These are phyloP conservation scores for Coffea canephora DNA, from an alignment of 257 asterid species.

Conservation along the genomic window DNA sequence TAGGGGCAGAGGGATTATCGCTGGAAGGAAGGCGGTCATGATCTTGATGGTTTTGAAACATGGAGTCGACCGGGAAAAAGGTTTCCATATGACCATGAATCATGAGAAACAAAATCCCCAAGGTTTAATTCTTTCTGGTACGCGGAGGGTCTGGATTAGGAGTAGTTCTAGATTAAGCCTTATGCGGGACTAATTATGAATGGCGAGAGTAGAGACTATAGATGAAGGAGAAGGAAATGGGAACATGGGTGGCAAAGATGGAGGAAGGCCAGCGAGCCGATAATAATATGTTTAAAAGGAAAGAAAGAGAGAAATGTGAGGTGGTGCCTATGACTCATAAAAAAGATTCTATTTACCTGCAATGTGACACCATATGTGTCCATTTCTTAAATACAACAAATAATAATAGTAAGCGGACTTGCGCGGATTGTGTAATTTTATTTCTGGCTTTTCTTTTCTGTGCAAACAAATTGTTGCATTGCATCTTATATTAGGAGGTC, in stretches of 20 bases:
- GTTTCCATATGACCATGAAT: conserved; percentile 42
- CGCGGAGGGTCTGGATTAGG: not conserved
- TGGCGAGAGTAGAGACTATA: not conserved
- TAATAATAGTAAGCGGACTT: too few relatives aligned
- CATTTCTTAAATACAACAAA: conserved; percentile 6
- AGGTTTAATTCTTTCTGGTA: not conserved
- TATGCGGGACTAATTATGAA: not conserved
- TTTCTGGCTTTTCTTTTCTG: too few relatives aligned
- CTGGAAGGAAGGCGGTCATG: conserved; percentile 29
- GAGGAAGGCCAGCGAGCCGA: conserved; percentile 57
- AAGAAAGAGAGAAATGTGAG: conserved; percentile 44
- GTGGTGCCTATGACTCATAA: conserved; percentile 39
- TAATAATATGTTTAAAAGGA: conserved; percentile 34
- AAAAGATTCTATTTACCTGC: conserved; percentile 39
- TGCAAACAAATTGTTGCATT: not conserved
- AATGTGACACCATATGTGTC: conserved; percentile 21
- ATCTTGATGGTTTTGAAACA: conserved; percentile 48
- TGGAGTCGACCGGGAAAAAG: conserved; percentile 50
- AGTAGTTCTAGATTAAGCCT: not conserved
- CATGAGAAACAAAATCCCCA: conserved; percentile 7
- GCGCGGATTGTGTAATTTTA: not conserved
- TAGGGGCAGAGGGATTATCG: conserved; percentile 28
- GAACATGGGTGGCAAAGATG: conserved; percentile 61
- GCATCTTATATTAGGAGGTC: not conserved
- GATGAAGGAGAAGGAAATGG: not conserved